A percentile compares a stretch with the other conserved stretches of the same genome.
Conservation (phyloP, 1,139 yeast genomes). For the Pichia norvegensis region DNA sequence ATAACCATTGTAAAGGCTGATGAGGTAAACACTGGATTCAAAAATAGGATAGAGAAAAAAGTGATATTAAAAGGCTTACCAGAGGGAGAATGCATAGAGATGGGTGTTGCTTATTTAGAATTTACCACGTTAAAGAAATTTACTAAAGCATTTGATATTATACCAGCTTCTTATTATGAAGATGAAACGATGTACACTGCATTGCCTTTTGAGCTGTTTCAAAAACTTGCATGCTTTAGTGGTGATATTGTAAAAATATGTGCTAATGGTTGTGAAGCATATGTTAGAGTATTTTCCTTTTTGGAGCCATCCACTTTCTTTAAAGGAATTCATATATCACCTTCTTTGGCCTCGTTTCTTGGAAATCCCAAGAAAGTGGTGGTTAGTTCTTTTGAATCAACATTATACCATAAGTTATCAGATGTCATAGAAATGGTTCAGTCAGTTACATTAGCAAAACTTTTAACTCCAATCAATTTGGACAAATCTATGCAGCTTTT, state of each 20-base stretch:
- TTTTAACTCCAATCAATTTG: constrained; percentile 64
- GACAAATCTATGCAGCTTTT: constrained; percentile 59
- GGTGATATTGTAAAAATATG: constrained; percentile 51
- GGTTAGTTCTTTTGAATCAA: constrained; percentile 11
- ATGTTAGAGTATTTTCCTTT: constrained; percentile 47
- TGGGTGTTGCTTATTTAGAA: constrained; percentile 2
- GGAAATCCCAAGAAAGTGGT: constrained; percentile 30
- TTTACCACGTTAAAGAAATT: constrained; percentile 7
- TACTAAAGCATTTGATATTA: constrained; percentile 13
- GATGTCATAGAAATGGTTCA: constrained; percentile 34
- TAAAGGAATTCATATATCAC: constrained; percentile 47
- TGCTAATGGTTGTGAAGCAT: constrained; percentile 11
- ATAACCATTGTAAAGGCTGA: constrained; percentile 42
- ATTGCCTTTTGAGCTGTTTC: constrained; percentile 44
- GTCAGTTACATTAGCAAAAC: constrained; percentile 53
- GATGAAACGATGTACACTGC: constrained; percentile 42
- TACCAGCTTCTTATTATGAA: constrained; percentile 19
- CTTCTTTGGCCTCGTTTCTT: constrained; percentile 51
- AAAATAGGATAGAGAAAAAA: background rate
- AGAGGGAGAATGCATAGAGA: constrained; percentile 1
- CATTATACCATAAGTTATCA: constrained; percentile 14
- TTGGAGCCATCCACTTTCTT: constrained; percentile 53
- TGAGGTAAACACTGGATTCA: background rate
- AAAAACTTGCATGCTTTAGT: constrained; percentile 52
- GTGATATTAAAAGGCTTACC: background rate